Evolutionary conservation across 2,329 filamentous ascomycete species (phyloP).

Genomic region (Penicillium corylophilum): DNA sequence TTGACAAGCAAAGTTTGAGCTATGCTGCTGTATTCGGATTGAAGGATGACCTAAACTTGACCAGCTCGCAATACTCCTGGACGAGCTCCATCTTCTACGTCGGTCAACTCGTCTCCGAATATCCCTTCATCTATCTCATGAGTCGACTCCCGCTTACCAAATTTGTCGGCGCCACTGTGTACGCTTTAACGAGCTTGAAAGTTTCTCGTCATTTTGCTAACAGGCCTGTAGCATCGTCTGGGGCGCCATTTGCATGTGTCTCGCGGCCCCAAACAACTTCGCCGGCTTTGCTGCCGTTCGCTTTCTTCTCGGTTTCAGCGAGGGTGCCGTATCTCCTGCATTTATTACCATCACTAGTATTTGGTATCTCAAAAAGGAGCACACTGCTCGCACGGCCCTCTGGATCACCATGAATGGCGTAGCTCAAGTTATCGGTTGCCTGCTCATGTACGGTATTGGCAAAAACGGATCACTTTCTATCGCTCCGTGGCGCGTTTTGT

Average conservation of each 20-base stretch:
- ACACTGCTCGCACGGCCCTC: conserved; percentile 13
- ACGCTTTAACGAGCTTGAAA: conserved; percentile 12
- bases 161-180: conserved; percentile 52
- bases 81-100: conserved; percentile 38
- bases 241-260: conserved; percentile 47
- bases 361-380: conserved; percentile 44
- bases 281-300: conserved; percentile 42
- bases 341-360: conserved; percentile 49
- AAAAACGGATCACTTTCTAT: conserved; percentile 43
- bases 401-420: conserved; percentile 51
- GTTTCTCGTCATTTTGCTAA: not conserved
- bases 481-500: conserved; percentile 50
- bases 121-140: conserved; percentile 55
- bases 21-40: conserved; percentile 49
- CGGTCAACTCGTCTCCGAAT: conserved; percentile 49
- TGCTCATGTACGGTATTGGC: conserved; percentile 55
- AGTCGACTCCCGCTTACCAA: conserved; percentile 50
- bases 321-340: conserved; percentile 48
- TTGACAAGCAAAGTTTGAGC: conserved; percentile 46
- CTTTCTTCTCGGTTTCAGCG: conserved; percentile 47
- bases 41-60: conserved; percentile 47
- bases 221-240: conserved; percentile 40
- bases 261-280: conserved; percentile 44
- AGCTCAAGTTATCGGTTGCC: conserved; percentile 47
- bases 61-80: conserved; percentile 52